Evolutionary conservation across 2,329 filamentous ascomycete genomes (phyloP), one percentile per base, ranked within the genome.

Genomic region (Triangularia setosa): DNA sequence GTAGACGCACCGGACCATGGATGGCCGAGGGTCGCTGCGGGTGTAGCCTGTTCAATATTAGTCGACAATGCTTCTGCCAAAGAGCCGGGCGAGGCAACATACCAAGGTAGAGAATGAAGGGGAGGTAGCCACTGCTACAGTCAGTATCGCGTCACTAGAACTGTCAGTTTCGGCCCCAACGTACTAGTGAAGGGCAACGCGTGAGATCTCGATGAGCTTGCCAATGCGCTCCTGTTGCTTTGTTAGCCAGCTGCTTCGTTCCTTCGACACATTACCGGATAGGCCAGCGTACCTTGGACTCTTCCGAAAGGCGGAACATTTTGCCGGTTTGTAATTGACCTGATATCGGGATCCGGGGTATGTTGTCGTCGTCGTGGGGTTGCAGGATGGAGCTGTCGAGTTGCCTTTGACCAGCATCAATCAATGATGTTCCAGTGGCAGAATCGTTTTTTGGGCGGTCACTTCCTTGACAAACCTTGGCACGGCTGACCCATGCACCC

Each of bases 51-150:
- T 67, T 60, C 18, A 24, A 21, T 58, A 65, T 69, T 25, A 69
- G 65, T 2, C 21, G 24, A 52, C 62, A 11, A 8, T 21, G 7
- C 59, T 56, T 57, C 27, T 61, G 28, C 11, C 27, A 25, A 62
- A 67, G 68, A 65, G 64, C 21, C 33, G 6, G 60, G n/a, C 21
- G 6, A 48, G 23, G 4, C n/a, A 35, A 65, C 80, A 74, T 88
- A 95, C 92, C 95, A 73, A 99, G 90, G 79, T 98, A 99, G 78
- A 99, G 86, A 77, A 99, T 96, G 79, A 99, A 80, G 73, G 95
- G 95, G 65, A 99, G 87, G 80, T 98, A 99, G 78, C 95, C 95
- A 84, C 92, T 96, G 73, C 60, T 30, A 61, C 63, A 58, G 74
- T 84, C 70, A 83, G 78, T 68, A 66, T 55, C 7, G 5, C 25